These are phyloP conservation scores for Pythium phragmitis DNA, from an alignment of 352 stramenopile species.

Conservation along the genomic window DNA sequence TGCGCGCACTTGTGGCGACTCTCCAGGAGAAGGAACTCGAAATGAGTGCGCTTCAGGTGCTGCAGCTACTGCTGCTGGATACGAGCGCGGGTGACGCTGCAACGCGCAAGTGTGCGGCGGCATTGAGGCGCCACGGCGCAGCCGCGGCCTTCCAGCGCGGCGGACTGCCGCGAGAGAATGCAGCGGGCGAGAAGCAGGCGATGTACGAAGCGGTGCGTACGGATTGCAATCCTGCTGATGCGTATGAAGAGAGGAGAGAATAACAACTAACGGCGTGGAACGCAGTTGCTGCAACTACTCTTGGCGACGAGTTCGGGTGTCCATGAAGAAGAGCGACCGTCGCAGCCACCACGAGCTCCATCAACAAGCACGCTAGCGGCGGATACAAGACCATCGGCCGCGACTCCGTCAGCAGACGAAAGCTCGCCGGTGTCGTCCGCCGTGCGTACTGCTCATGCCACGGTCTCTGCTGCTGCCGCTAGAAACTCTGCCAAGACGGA, in stretches of 20 bases:
- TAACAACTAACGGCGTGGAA: background rate
- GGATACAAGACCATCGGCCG: background rate
- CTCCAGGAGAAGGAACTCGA: conserved; percentile 46
- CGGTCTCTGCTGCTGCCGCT: background rate
- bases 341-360: background rate
- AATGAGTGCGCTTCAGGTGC: conserved; percentile 44
- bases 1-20: conserved; percentile 36
- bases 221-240: background rate
- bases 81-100: conserved; percentile 1
- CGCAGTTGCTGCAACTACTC: conserved; percentile 22
- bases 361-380: background rate
- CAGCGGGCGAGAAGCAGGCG: conserved; percentile 3
- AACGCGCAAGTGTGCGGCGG: background rate
- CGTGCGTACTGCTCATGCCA: conserved; percentile 1
- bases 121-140: conserved; percentile 17
- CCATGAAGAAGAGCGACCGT: background rate
- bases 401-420: background rate
- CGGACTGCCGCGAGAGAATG: conserved; percentile 1
- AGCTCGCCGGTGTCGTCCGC: background rate
- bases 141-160: conserved; percentile 20
- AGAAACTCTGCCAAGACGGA: background rate
- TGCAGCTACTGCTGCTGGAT: conserved; percentile 42
- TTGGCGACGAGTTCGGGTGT: conserved; percentile 11
- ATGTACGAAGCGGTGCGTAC: conserved; percentile 20
- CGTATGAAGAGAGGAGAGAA: no score